phyloP scores from a whole-genome alignment of 768 basidiomycete genomes.

The Polyporus arcularius region DNA sequence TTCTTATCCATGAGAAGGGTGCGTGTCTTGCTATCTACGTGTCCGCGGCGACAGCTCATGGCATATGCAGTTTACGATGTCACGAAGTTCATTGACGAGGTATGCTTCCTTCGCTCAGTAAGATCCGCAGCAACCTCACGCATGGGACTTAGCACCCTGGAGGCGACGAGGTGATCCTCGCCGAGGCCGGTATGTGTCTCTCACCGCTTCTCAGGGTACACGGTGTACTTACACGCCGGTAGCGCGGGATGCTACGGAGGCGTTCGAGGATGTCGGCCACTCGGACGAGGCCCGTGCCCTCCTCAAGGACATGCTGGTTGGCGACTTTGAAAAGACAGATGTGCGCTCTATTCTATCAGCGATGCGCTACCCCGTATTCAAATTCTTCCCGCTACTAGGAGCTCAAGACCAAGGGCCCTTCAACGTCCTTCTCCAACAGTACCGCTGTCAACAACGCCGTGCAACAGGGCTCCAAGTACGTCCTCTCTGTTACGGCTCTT shows the following conservation, averaged over 20 bases:
- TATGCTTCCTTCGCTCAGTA: slow-evolving; percentile 32
- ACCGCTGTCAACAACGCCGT: slow-evolving; percentile 45
- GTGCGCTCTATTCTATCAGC: slow-evolving; percentile 42
- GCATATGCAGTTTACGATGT: slow-evolving; percentile 80
- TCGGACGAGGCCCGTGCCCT: slow-evolving; percentile 95
- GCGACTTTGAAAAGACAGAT: slow-evolving; percentile 73
- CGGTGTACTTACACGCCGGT: slow-evolving; percentile 12
- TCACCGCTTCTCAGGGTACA: neutral
- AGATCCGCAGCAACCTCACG: neutral
- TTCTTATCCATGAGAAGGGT: slow-evolving; percentile 89
- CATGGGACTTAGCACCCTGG: slow-evolving; percentile 74
- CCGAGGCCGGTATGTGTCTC: slow-evolving; percentile 69
- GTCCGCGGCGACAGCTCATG: slow-evolving; percentile 16
- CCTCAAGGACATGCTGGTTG: slow-evolving; percentile 76
- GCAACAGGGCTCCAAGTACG: slow-evolving; percentile 71
- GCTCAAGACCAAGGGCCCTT: slow-evolving; percentile 51
- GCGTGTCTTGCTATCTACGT: slow-evolving; percentile 16
- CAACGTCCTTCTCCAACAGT: slow-evolving; percentile 47
- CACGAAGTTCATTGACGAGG: slow-evolving; percentile 94
- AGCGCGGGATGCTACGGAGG: slow-evolving; percentile 96
- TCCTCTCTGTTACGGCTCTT: slow-evolving; percentile 17
- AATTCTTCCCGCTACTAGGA: slow-evolving; percentile 35
- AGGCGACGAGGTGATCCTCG: slow-evolving; percentile 95
- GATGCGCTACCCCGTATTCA: neutral
- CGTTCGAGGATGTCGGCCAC: slow-evolving; percentile 99